These are phyloP conservation scores for Haematococcus lacustris DNA, from an alignment of 139 green algal genomes.

Conservation along the genomic window DNA sequence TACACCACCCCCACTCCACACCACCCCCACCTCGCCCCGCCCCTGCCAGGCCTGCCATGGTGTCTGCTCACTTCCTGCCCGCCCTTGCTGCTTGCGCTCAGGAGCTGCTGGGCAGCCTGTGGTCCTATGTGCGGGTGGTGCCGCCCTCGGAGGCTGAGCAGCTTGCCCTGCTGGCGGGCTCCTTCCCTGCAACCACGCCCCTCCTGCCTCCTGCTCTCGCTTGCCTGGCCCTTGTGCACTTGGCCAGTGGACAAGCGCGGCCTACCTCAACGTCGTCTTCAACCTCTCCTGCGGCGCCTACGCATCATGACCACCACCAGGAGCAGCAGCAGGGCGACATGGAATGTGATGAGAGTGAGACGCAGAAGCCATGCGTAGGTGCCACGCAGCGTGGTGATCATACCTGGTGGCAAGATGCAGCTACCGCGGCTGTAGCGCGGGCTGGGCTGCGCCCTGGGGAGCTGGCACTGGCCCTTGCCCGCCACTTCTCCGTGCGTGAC, in stretches of 20 bases:
- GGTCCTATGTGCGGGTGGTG: constrained; percentile 52
- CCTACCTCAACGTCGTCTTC: not conserved
- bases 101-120: constrained; percentile 74
- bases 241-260: constrained; percentile 36
- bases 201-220: constrained; percentile 61
- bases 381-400: not conserved
- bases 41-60: too few relatives aligned
- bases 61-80: not conserved
- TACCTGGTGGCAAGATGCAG: constrained; percentile 12
- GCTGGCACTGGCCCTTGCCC: constrained; percentile 46
- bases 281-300: not conserved
- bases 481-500: constrained; percentile 69
- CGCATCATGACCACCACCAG: constrained; percentile 11
- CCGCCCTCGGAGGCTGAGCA: constrained; percentile 58
- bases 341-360: not conserved
- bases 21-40: too few relatives aligned
- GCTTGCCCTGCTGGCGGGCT: constrained; percentile 51
- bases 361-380: not conserved
- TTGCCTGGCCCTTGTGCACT: constrained; percentile 46
- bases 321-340: not conserved
- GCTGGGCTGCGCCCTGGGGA: constrained; percentile 42
- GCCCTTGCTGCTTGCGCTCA: constrained; percentile 10
- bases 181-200: constrained; percentile 50
- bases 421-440: constrained; percentile 28
- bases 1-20: not conserved